A percentile compares a stretch with the other conserved stretches of the same genome.
These are phyloP conservation scores for Gossypium trilobum DNA, from an alignment of 441 rosid species.

Conservation along the genomic window DNA sequence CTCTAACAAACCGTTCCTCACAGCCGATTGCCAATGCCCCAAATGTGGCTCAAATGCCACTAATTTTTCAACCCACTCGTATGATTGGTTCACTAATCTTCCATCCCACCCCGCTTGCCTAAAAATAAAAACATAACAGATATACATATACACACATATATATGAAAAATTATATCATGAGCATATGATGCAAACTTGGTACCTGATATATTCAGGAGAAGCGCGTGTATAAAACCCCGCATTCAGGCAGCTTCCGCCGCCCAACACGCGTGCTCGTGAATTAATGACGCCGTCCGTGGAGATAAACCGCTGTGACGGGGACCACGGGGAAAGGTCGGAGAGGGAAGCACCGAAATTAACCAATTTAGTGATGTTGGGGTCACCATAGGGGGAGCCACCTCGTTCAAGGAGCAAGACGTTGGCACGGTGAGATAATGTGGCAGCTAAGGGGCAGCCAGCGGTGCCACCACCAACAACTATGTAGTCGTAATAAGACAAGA, in stretches of 20 bases:
- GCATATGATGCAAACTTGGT: neutral
- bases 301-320: slow-evolving; percentile 72
- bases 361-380: slow-evolving; percentile 52
- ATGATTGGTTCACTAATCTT: slow-evolving; percentile 56
- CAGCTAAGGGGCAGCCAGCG: slow-evolving; percentile 80
- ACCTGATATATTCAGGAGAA: slow-evolving; percentile 43
- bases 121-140: neutral
- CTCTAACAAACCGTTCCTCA: slow-evolving; percentile 67
- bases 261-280: slow-evolving; percentile 70
- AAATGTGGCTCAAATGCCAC: slow-evolving; percentile 62
- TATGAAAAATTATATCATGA: too few species aligned
- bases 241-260: slow-evolving; percentile 67
- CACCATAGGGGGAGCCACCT: slow-evolving; percentile 69
- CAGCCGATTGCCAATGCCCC: slow-evolving; percentile 71
- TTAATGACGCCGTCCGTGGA: slow-evolving; percentile 82
- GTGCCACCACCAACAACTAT: slow-evolving; percentile 85
- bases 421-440: slow-evolving; percentile 63
- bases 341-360: slow-evolving; percentile 47
- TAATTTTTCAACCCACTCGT: slow-evolving; percentile 60
- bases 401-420: slow-evolving; percentile 67
- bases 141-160: neutral
- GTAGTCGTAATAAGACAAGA: slow-evolving; percentile 50
- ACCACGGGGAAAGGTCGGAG: slow-evolving; percentile 47
- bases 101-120: slow-evolving; percentile 68
- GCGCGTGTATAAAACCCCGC: slow-evolving; percentile 84